phyloP scores from a whole-genome alignment of 441 rosid species.

The Syzygium malaccense region DNA sequence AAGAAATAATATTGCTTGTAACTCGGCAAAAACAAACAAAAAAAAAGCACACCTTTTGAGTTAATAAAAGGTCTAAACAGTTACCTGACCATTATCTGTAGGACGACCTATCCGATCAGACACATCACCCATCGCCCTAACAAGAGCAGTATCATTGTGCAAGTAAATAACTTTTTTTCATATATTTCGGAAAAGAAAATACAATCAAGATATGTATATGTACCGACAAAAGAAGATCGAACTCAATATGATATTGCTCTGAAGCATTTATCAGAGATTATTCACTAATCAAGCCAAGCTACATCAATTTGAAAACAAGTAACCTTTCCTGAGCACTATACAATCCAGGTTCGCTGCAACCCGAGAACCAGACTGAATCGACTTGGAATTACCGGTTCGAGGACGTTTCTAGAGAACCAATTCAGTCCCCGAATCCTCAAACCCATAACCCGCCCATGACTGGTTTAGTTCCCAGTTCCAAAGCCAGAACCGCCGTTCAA shows the following conservation, averaged over 20 bases:
- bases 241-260: background rate
- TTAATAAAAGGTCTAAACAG: background rate
- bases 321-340: background rate
- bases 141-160: background rate
- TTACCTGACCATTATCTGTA: conserved; percentile 96
- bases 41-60: background rate
- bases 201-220: background rate
- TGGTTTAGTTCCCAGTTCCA: background rate
- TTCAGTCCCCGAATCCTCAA: background rate
- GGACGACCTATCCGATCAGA: conserved; percentile 97
- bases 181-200: background rate
- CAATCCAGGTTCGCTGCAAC: background rate
- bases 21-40: background rate
- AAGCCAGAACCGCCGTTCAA: background rate
- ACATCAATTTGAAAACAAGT: background rate
- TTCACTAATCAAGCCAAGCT: background rate
- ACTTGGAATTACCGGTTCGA: background rate
- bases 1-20: background rate
- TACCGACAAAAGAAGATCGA: background rate
- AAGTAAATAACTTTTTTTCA: background rate
- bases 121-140: conserved; percentile 98
- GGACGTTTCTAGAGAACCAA: background rate
- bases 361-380: background rate
- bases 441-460: background rate
- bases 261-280: background rate